Evolutionary conservation across 2,329 filamentous ascomycete genomes (phyloP), one percentile per base, ranked within the genome.

Genomic region (Dactylonectria estremocensis): DNA sequence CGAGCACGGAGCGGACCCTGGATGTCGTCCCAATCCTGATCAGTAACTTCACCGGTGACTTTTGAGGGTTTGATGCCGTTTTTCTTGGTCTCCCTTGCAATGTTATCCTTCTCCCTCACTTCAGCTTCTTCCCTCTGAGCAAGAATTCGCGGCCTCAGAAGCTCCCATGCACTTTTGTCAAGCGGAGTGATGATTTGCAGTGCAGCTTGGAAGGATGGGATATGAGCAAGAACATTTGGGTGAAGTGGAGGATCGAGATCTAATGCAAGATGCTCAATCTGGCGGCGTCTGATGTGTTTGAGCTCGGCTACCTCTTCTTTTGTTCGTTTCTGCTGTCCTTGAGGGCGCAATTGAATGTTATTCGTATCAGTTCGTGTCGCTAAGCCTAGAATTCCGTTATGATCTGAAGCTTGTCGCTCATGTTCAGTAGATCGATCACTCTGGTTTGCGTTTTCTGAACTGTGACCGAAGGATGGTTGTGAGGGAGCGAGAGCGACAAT

Each of bases 201-300:
- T 33, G 93, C 91, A 43, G 91, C 92, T 76, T 92, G 89, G 78
- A 94, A 95, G 1, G 92, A 90, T 53, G 92, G 87, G 80, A 94
- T 93, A 75, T 92, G 90, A 62, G 87, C 86, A 64, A 95, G 83
- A 48, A 93, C 84, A 70, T 85, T 86, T 45, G 90, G 81, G 55
- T 84, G 81, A 64, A 95, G 82, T 1, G 93, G 91, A 28, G 92
- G 92, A 35, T 90, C 80, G 55, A 95, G 85, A 54, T 87, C 83
- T 78, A 88, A 81, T 75, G 91, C 93, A 31, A 92, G 88, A 58
- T 87, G 87, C 78, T 95, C 92, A 74, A 95, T 95, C 72, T 94
- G 93, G 14, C 85, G 83, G 77, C 88, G 89, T 68, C 92, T 87
- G 65, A 84, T 85, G 62, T 88, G 87, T 77, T 92, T 93, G 20